phyloP scores from a whole-genome alignment of 2,329 filamentous ascomycete genomes.

The Clonostachys chloroleuca region DNA sequence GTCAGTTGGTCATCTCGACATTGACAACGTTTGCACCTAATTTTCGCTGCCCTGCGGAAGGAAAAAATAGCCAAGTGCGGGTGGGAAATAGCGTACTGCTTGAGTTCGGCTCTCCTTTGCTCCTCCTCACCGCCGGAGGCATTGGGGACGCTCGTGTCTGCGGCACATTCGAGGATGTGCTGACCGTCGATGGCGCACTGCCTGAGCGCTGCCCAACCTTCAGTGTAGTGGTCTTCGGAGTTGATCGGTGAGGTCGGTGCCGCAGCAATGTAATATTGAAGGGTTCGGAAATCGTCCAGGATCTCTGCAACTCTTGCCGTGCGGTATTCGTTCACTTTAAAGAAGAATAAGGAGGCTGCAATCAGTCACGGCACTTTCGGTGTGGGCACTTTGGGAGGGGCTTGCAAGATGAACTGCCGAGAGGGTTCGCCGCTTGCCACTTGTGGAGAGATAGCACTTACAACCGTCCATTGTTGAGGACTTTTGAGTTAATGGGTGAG shows the following conservation, averaged over 20 bases:
- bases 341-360: neutral
- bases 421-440: too few relatives aligned
- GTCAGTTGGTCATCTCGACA: too few relatives aligned
- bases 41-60: neutral
- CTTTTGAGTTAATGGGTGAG: too few relatives aligned
- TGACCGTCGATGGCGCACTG: slow-evolving; percentile 61
- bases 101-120: slow-evolving; percentile 57
- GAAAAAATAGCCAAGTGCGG: neutral
- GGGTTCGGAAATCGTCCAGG: slow-evolving; percentile 54
- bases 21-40: neutral
- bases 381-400: too few relatives aligned
- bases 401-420: too few relatives aligned
- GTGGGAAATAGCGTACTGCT: slow-evolving; percentile 37
- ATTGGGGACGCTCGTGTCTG: slow-evolving; percentile 54
- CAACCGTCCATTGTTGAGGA: too few relatives aligned
- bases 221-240: slow-evolving; percentile 56
- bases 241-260: slow-evolving; percentile 49
- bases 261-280: slow-evolving; percentile 59
- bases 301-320: slow-evolving; percentile 57
- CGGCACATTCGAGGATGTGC: slow-evolving; percentile 60
- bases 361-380: too few relatives aligned
- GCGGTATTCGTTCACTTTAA: slow-evolving; percentile 55
- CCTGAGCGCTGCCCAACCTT: slow-evolving; percentile 57
- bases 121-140: slow-evolving; percentile 50
- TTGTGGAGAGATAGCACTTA: too few relatives aligned